These are phyloP conservation scores for Aspergillus fructus DNA, from an alignment of 2,329 filamentous ascomycete genomes.

Conservation along the genomic window DNA sequence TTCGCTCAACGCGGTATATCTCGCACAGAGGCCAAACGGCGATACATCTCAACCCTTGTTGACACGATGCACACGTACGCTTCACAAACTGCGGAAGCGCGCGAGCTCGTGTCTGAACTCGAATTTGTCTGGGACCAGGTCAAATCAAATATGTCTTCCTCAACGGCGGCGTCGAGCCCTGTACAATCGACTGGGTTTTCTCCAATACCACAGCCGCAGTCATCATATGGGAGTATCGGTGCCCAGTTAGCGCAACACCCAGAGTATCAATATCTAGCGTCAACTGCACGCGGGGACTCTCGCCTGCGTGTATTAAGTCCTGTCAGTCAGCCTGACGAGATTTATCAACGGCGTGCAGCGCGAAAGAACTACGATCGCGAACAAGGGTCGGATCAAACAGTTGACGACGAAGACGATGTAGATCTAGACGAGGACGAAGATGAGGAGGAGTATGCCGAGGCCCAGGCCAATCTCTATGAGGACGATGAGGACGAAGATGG, in stretches of 20 bases:
- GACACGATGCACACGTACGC: slow-evolving; percentile 97
- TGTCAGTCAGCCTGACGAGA: slow-evolving; percentile 79
- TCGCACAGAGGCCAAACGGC: slow-evolving; percentile 87
- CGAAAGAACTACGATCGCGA: slow-evolving; percentile 28
- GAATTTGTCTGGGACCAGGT: slow-evolving; percentile 99
- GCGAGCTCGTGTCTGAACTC: slow-evolving; percentile 87
- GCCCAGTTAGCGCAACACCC: slow-evolving; percentile 36
- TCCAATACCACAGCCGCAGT: slow-evolving; percentile 31
- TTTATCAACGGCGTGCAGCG: slow-evolving; percentile 38
- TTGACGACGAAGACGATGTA: slow-evolving; percentile 37
- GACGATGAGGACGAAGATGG: slow-evolving; percentile 17
- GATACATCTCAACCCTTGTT: slow-evolving; percentile 91
- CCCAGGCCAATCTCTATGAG: slow-evolving; percentile 34
- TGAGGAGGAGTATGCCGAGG: slow-evolving; percentile 37
- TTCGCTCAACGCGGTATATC: slow-evolving; percentile 79
- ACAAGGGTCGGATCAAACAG: slow-evolving; percentile 24
- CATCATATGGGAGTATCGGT: slow-evolving; percentile 37
- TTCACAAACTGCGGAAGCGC: slow-evolving; percentile 73
- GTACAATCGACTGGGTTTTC: slow-evolving; percentile 31
- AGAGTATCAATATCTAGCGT: slow-evolving; percentile 46
- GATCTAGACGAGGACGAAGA: slow-evolving; percentile 35
- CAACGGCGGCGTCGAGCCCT: slow-evolving; percentile 35
- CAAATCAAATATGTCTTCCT: slow-evolving; percentile 73
- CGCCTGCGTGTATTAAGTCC: slow-evolving; percentile 74
- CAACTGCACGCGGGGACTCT: slow-evolving; percentile 41